Base-by-base conservation (phyloP, 371 early-diverging fungal genomes). In the Syncephalis fuscata region DNA sequence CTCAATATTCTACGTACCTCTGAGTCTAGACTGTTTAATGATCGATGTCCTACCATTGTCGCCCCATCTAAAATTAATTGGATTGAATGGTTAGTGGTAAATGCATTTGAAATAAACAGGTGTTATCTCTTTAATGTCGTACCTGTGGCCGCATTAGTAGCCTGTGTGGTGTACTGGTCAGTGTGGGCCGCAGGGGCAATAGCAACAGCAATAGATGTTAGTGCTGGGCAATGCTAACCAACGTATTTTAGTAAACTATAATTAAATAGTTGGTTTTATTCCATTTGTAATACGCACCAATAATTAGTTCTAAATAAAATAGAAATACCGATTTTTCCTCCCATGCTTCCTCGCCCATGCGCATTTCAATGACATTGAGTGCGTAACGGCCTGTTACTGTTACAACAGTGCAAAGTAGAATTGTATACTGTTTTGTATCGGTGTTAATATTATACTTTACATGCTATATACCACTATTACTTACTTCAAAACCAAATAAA, bases 401-500 rank as follows among this genome's bases (percentile, higher is more conserved):
- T 42, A 80, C 14, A 15, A 91, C 64, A 3, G 71, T 66, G 19
- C 80, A 78, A 3, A 79, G 71, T 44, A 94, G 67, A 37, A 96
- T 76, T 0, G 89, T 76, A 55, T 89, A 94, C 88, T 94, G 51
- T 3, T 38, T 14, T 1, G 32, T 3, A 5, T 45, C n/a, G n/a
- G 25, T 39, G 24, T n/a, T 38, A 20, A 38, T 32, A 22, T 38
- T 19, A 36, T 21, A 3, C 38, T 15, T 32, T n/a, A 16, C 21
- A 5, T 32, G 32, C n/a, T n/a, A n/a, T 15, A 26, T 32, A 24
- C 26, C 14, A 24, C 17, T 37, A 27, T 17, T 42, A 11, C n/a
- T 32, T 64, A 85, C 89, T 75, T 91, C 97, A 54, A 94, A 96
- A 5, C 87, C 92, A 76, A 94, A 93, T 60, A 92, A 80, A 25